Base-by-base conservation (phyloP, 2,329 filamentous ascomycete genomes). In the Colletotrichum tropicicola region DNA sequence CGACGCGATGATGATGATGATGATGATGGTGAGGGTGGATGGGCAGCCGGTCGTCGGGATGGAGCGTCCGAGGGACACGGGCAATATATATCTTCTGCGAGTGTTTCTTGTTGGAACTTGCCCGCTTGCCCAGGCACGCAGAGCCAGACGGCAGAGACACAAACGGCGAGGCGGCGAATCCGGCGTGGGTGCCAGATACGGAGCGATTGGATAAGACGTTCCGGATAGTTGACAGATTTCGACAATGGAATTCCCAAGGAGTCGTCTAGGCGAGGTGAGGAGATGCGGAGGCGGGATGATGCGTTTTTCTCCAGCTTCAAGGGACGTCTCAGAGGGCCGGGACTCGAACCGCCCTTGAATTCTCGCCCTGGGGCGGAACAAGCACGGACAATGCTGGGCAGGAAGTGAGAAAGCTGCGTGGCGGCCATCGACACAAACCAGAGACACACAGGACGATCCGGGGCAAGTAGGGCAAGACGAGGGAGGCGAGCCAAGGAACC, bases 161-260 rank as follows among this genome's bases (percentile, higher is more conserved):
- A 43, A 55, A 65, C 61, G 56, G 35, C 61, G 47, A 55, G 49
- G 48, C 56, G 61, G 61, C 49, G 56, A 61, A 61, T 48, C 37
- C 61, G 35, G 60, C 60, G 60, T n/a, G 21, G 25, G n/a, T 15
- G 35, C 35, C n/a, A 19, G 19, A 13, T 17, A 10, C 19, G 10
- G 25, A 35, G 5, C 37, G 55, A 63, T 47, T 60, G 41, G 56
- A 15, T 15, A 21, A 58, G 6, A n/a, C 9, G 19, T 13, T 15
- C 30, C 39, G 59, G 59, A 44, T 39, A 47, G 47, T 30, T 54
- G 21, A 37, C 23, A 17, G 10, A 47, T 8, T 12, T 15, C 15
- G 28, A 37, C n/a, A 13, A n/a, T 48, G 35, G 43, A 43, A 54
- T 65, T 49, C 35, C n/a, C 56, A 43, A 37, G 23, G 19, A 60